These are phyloP conservation scores for Solanum aculeatissimum DNA, from an alignment of 305 asterid genomes.

Conservation along the genomic window DNA sequence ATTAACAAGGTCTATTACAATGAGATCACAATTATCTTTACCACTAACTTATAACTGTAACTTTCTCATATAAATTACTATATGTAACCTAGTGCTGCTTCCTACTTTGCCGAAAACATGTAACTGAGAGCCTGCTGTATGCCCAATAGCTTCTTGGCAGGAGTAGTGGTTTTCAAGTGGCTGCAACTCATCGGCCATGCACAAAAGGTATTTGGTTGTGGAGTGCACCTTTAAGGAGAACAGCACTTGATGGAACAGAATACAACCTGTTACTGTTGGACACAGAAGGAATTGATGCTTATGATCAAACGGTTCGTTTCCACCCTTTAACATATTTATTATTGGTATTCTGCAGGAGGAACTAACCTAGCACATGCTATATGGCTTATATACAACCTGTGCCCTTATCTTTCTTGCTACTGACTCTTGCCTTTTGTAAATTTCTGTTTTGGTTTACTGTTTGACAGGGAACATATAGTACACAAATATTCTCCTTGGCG, in stretches of 20 bases:
- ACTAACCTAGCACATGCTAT: background rate
- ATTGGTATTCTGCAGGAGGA: background rate
- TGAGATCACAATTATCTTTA: background rate
- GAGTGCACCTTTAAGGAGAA: slow-evolving; percentile 81
- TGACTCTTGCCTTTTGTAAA: background rate
- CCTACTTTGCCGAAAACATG: background rate
- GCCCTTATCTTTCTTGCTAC: background rate
- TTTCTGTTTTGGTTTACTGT: background rate
- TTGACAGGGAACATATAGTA: slow-evolving; percentile 91
- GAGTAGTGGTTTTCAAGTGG: slow-evolving; percentile 97
- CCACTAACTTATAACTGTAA: background rate
- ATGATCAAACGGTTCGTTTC: slow-evolving; percentile 83
- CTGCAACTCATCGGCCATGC: slow-evolving; percentile 92
- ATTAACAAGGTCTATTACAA: background rate
- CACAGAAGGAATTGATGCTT: slow-evolving; percentile 93
- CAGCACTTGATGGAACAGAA: slow-evolving; percentile 91
- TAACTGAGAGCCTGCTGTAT: background rate
- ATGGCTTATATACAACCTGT: background rate
- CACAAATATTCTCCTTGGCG: slow-evolving; percentile 90
- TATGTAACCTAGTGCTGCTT: background rate
- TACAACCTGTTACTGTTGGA: slow-evolving; percentile 85
- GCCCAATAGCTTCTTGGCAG: slow-evolving; percentile 82
- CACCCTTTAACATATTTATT: background rate
- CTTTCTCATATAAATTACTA: background rate
- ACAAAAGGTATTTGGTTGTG: slow-evolving; percentile 98